Conservation (phyloP, 2,329 filamentous ascomycete species). For the Thielaviopsis euricoi region DNA sequence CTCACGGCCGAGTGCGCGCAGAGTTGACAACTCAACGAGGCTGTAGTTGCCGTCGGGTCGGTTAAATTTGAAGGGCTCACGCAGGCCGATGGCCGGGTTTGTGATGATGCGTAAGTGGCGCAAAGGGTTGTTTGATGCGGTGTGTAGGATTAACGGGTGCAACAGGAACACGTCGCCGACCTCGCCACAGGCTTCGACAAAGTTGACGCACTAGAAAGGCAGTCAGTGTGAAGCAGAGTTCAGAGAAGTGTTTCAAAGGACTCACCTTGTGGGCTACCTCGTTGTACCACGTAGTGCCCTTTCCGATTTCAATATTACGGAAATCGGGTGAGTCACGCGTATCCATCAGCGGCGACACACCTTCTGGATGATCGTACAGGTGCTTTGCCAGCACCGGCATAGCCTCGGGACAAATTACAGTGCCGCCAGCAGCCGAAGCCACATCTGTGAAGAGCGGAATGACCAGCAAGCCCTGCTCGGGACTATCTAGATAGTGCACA, state of each 20-base stretch:
- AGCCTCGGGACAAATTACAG: constrained; percentile 44
- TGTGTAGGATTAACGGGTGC: constrained; percentile 45
- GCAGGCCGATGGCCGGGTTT: constrained; percentile 27
- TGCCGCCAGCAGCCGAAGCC: constrained; percentile 42
- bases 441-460: constrained; percentile 54
- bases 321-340: constrained; percentile 35
- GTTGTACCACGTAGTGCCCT: constrained; percentile 29
- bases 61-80: constrained; percentile 21
- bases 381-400: constrained; percentile 40
- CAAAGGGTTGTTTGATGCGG: constrained; percentile 23
- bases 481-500: constrained; percentile 53
- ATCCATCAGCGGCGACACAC: constrained; percentile 48
- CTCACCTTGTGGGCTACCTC: constrained; percentile 18
- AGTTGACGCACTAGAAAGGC: constrained; percentile 23
- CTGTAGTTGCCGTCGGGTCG: constrained; percentile 31
- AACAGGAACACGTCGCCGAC: constrained; percentile 41
- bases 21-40: constrained; percentile 37
- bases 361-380: constrained; percentile 44
- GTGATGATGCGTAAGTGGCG: constrained; percentile 17
- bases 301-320: constrained; percentile 18
- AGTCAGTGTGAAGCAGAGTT: background rate
- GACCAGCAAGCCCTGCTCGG: constrained; percentile 51
- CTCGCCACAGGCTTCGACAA: constrained; percentile 37
- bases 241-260: background rate
- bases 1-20: constrained; percentile 30